Percentiles rank a stretch among this genome's conserved stretches.
Evolutionary conservation across 2,329 filamentous ascomycete species (phyloP).

Genomic region (Fusarium oligoseptatum): DNA sequence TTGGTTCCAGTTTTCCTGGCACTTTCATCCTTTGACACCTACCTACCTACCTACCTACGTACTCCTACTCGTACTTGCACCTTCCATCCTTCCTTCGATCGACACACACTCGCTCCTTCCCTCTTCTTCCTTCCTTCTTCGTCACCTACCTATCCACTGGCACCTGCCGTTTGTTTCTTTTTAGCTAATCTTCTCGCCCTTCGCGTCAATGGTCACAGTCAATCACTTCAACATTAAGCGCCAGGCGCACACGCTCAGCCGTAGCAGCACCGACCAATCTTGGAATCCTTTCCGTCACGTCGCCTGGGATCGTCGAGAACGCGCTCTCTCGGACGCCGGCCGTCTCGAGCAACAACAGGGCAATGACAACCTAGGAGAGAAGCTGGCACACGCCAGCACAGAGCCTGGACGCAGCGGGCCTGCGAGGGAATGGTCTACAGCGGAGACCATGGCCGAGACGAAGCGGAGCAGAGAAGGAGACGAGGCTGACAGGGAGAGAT

Average conservation of each 20-base stretch:
- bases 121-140: neutral
- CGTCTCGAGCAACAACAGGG: constrained; percentile 49
- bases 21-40: constrained; percentile 9
- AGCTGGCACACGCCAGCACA: constrained; percentile 53
- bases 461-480: constrained; percentile 33
- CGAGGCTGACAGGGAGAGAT: constrained; percentile 37
- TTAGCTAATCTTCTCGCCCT: constrained; percentile 7
- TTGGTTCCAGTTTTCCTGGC: constrained; percentile 13
- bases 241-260: constrained; percentile 58
- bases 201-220: constrained; percentile 50
- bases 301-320: constrained; percentile 49
- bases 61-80: neutral
- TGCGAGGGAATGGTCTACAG: constrained; percentile 43
- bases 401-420: constrained; percentile 47
- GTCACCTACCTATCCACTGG: neutral
- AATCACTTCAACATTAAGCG: constrained; percentile 61
- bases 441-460: constrained; percentile 42
- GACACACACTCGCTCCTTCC: neutral
- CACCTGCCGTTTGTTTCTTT: neutral
- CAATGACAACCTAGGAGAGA: constrained; percentile 43
- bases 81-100: neutral
- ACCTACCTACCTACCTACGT: too few relatives aligned
- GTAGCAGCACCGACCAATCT: constrained; percentile 53
- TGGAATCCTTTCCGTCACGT: constrained; percentile 62
- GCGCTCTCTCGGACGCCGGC: constrained; percentile 46